Base-by-base conservation (phyloP, 2,329 filamentous ascomycete species). In the Monosporascus sp. region DNA sequence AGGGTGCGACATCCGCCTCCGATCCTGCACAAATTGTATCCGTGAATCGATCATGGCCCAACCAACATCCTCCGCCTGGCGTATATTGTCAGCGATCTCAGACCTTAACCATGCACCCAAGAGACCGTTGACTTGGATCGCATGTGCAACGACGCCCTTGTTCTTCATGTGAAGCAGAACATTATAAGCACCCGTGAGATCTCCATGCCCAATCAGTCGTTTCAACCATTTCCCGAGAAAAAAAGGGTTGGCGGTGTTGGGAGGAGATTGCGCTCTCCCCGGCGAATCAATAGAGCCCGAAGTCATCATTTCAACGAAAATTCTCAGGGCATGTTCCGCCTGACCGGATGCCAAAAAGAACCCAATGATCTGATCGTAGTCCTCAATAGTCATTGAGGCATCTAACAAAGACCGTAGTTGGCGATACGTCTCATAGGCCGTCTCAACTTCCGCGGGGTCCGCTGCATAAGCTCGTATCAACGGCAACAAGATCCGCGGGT, bases 201-300 rank as follows among this genome's bases (percentile, higher is more conserved):
- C 81, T 2, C 84, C 84, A 53, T 85, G 81, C 17, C 85, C 86
- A 52, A 95, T 88, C 8, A 95, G 80, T 48, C 88, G 84, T 69
- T 93, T 93, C 64, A 96, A 79, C 92, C 91, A 96, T 62, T 90
- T 92, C 37, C 87, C 88, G 59, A 91, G 88, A 69, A 96, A 89
- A 70, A 90, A 93, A 57, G 87, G 85, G 68, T 95, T 94, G 48
- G 73, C 75, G 39, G 83, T 69, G 8, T 74, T 70, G 1, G 73
- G 72, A 1, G 80, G 80, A 52, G 83, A 69, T 49, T 63, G 67
- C 7, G 64, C 61, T 48, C 60, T 65, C 53, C 72, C 72, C 49
- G 71, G 72, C 48, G 81, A 63, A 52, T 81, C 74, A 51, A 83
- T 68, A 45, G 74, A 66, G 5, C 80, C 79, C 4, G 81, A 80